A percentile compares a stretch with the other conserved stretches of the same genome.
These are phyloP conservation scores for Trametes sp. DNA, from an alignment of 1,284 basidiomycete species.

Conservation along the genomic window DNA sequence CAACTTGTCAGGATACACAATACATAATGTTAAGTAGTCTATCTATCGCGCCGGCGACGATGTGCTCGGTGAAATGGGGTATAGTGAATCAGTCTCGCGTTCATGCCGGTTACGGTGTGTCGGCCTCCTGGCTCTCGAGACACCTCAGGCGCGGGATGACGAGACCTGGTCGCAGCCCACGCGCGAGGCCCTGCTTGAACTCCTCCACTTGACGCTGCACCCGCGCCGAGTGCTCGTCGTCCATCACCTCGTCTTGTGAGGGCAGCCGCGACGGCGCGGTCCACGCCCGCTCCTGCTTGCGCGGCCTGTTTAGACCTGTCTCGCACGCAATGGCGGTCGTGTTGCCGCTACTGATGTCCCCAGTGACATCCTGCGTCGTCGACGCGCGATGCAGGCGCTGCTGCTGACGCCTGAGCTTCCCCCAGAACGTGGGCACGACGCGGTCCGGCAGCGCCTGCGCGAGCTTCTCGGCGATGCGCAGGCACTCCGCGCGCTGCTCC, in stretches of 20 bases:
- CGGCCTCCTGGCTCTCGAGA: constrained; percentile 38
- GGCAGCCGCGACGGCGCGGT: constrained; percentile 20
- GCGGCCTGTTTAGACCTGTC: background rate
- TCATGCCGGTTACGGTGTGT: background rate
- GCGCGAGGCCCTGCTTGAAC: constrained; percentile 31
- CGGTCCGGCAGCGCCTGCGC: constrained; percentile 42
- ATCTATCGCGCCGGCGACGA: too few relatives aligned
- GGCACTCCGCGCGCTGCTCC: constrained; percentile 25
- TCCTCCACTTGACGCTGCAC: constrained; percentile 23
- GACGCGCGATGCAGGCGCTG: background rate
- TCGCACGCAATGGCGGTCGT: background rate
- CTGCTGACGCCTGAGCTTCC: constrained; percentile 15
- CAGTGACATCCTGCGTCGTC: background rate
- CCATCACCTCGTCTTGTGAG: constrained; percentile 31
- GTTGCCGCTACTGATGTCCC: constrained; percentile 2
- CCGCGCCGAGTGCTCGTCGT: constrained; percentile 22
- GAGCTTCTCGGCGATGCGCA: constrained; percentile 39
- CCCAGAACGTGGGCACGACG: constrained; percentile 23
- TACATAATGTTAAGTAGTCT: constrained; percentile 12
- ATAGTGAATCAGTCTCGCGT: background rate
- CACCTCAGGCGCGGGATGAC: constrained; percentile 37
- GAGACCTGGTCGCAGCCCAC: constrained; percentile 32
- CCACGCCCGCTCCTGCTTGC: background rate
- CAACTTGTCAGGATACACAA: constrained; percentile 13
- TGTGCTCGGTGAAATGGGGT: too few relatives aligned